Percentiles rank a stretch among this genome's conserved stretches.
These are phyloP conservation scores for Scutellaria baicalensis DNA, from an alignment of 257 asterid species.

Conservation along the genomic window DNA sequence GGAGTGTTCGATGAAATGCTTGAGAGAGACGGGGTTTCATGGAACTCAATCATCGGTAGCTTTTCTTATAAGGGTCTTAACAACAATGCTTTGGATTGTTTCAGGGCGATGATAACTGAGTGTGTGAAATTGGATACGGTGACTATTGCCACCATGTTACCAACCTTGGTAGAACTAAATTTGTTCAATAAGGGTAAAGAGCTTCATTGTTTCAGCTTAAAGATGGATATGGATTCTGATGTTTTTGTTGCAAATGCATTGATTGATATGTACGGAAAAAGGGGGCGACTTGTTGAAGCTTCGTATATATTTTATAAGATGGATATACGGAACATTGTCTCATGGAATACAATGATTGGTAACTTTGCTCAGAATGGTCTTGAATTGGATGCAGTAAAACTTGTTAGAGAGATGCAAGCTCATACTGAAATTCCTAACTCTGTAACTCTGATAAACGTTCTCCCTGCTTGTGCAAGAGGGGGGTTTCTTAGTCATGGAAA, in stretches of 20 bases:
- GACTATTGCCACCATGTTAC: constrained; percentile 54
- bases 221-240: constrained; percentile 44
- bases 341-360: constrained; percentile 73
- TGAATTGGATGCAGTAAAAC: constrained; percentile 40
- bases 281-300: constrained; percentile 34
- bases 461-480: constrained; percentile 68
- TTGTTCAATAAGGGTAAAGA: constrained; percentile 43
- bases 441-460: constrained; percentile 56
- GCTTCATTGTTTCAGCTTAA: constrained; percentile 53
- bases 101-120: constrained; percentile 43
- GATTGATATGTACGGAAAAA: constrained; percentile 69
- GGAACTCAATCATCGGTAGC: constrained; percentile 53
- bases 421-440: constrained; percentile 47
- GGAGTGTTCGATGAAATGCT: constrained; percentile 42
- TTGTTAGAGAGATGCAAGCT: constrained; percentile 53
- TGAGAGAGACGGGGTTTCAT: constrained; percentile 62
- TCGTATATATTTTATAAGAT: constrained; percentile 37
- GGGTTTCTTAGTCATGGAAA: constrained; percentile 43
- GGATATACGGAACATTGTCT: constrained; percentile 40
- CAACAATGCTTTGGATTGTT: constrained; percentile 35
- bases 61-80: constrained; percentile 34
- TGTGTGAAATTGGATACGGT: constrained; percentile 32
- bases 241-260: constrained; percentile 64
- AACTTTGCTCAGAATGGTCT: constrained; percentile 55
- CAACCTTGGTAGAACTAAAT: constrained; percentile 46